Base-by-base conservation (phyloP, 768 basidiomycete species). In the Termitomyces sp. region DNA sequence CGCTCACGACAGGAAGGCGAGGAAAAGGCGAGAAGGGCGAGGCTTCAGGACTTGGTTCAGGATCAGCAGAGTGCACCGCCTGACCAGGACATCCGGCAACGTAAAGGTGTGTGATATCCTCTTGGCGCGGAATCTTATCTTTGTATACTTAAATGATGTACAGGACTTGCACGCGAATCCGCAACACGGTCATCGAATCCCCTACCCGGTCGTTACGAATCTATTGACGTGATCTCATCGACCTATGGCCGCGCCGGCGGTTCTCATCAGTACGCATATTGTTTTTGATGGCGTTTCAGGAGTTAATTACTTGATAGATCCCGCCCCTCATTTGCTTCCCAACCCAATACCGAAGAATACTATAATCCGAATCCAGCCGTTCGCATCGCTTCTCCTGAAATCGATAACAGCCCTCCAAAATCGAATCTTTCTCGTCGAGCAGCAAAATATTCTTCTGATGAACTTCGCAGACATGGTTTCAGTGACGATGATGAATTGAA, bases 1-100 rank as follows among this genome's bases (percentile, higher is more conserved):
- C 76, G 76, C 52, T 73, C 78, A 43, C 79, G 81, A 57, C 76
- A 82, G 63, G 81, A 87, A 62, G 73, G 79, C 60, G 77, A 76
- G 50, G 71, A 73, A 46, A 68, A 50, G 23, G 54, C 60, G 56
- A 66, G 63, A 54, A 64, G 54, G 54, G 59, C 54, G 35, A 65
- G 62, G 52, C 73, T 67, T 60, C 69, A 65, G 64, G 72, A 70
- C 66, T 66, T 61, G 62, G 63, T 68, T 55, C 69, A 66, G 56
- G 72, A 73, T 64, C 69, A 68, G 63, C 71, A 68, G 59, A 71
- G 66, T 54, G 63, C 70, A 59, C 64, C 60, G 60, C 61, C 66
- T 60, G 68, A 76, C 64, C 75, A 76, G 64, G 70, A 66, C 68
- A 56, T 74, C 63, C 70, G 78, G 68, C 73, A 78, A 67, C 77